These are phyloP conservation scores for Hanseniaspora meyeri DNA, from an alignment of 805 yeast species.

Conservation along the genomic window DNA sequence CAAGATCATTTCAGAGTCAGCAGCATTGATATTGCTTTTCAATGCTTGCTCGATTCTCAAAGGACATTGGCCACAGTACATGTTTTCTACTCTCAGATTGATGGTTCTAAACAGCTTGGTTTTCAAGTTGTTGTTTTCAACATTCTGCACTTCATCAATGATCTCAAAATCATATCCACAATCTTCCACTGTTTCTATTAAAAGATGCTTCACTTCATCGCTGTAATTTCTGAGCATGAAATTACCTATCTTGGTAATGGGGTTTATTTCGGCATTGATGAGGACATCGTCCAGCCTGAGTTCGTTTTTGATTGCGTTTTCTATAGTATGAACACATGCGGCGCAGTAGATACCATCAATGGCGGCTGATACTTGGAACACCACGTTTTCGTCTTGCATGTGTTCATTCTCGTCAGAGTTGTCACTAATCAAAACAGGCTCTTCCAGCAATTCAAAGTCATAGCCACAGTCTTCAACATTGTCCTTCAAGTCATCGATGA, in stretches of 20 bases:
- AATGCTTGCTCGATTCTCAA: slow-evolving; percentile 39
- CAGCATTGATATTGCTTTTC: slow-evolving; percentile 41
- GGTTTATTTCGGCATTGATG: slow-evolving; percentile 33
- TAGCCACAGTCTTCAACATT: slow-evolving; percentile 57
- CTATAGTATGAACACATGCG: slow-evolving; percentile 48
- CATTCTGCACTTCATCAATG: slow-evolving; percentile 32
- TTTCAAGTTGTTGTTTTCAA: slow-evolving; percentile 42
- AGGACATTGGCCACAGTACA: slow-evolving; percentile 66
- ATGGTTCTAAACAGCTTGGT: slow-evolving; percentile 4
- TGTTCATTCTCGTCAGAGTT: slow-evolving; percentile 33
- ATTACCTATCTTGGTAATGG: slow-evolving; percentile 48
- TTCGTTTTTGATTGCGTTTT: slow-evolving; percentile 33
- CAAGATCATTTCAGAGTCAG: not conserved
- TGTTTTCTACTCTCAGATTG: slow-evolving; percentile 37
- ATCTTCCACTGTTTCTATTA: slow-evolving; percentile 45
- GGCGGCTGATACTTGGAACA: slow-evolving; percentile 15
- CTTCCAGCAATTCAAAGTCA: slow-evolving; percentile 40
- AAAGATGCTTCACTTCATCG: slow-evolving; percentile 25
- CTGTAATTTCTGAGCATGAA: slow-evolving; percentile 35
- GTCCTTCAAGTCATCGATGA: slow-evolving; percentile 34
- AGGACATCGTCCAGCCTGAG: slow-evolving; percentile 35
- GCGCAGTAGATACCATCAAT: slow-evolving; percentile 28
- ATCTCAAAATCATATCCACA: slow-evolving; percentile 51
- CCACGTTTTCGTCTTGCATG: not conserved
- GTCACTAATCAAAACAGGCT: slow-evolving; percentile 30